A percentile compares a stretch with the other conserved stretches of the same genome.
Conservation (phyloP, 306 rosid genomes). For the Prunus fruticosa region DNA sequence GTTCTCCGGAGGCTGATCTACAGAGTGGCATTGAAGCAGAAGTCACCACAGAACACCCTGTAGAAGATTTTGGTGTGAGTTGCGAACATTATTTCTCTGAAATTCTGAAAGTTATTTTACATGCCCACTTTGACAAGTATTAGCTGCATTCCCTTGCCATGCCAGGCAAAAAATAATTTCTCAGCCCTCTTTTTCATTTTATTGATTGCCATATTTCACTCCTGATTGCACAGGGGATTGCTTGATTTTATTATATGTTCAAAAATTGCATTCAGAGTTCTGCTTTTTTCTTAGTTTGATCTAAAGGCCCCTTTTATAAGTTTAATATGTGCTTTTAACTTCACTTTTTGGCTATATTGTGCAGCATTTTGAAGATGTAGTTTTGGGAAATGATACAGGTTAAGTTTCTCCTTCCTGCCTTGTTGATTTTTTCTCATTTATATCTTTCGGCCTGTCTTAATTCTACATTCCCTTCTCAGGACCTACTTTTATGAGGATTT, state of each 20-base stretch:
- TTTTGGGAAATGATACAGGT: conserved; percentile 76
- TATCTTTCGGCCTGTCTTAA: not conserved
- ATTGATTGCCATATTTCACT: not conserved
- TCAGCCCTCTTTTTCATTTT: not conserved
- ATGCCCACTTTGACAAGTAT: not conserved
- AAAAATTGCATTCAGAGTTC: not conserved
- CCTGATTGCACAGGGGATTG: not conserved
- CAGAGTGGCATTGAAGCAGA: conserved; percentile 38
- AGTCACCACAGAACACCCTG: conserved; percentile 38
- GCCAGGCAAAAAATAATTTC: not conserved
- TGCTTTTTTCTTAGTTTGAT: not conserved
- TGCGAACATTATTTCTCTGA: conserved; percentile 20
- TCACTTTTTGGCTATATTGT: conserved; percentile 31
- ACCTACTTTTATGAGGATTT: not conserved
- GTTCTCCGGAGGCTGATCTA: conserved; percentile 43
- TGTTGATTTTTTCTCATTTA: conserved; percentile 1
- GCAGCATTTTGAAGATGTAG: conserved; percentile 63
- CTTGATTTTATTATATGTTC: not conserved
- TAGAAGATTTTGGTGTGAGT: conserved; percentile 59
- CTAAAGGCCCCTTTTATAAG: not conserved
- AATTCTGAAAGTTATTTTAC: not conserved
- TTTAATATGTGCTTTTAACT: conserved; percentile 26
- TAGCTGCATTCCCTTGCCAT: not conserved
- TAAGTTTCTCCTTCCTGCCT: conserved; percentile 18
- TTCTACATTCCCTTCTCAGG: not conserved